Evolutionary conservation across 2,329 filamentous ascomycete genomes (phyloP), one percentile per base, ranked within the genome.

Genomic region (Neospermospora avenae): DNA sequence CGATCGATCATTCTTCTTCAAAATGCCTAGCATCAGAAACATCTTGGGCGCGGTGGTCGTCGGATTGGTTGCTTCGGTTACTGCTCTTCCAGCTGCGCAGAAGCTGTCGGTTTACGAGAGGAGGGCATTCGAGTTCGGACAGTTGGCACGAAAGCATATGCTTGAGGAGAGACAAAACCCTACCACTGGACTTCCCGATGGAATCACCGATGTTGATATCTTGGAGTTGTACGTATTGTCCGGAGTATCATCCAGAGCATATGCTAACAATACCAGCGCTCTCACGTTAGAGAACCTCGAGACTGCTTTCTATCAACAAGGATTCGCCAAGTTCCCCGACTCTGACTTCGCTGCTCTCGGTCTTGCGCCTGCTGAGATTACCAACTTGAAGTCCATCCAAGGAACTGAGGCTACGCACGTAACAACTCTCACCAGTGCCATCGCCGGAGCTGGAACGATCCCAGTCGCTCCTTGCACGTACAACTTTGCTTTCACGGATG

Each of bases 201-300:
- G 70, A n/a, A 65, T 82, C 64, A 76, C 73, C 31, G 80, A 82
- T 72, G 69, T 78, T 41, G 79, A 81, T 69, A 80, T 82, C 63
- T 75, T 82, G 48, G 77, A 81, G 74, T 82, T 81, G 80, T 82
- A 72, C 69, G 78, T 71, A 18, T 39, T 16, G 24, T 10, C 18
- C 31, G 16, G 22, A 24, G 4, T 34, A 8, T 8, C 13, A 22
- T 37, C 62, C 67, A 58, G 6, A 13, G n/a, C 13, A 18, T 31
- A 3, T 55, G 59, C 55, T 58, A 63, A 62, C 25, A 22, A 5
- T 35, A 13, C 28, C 64, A 88, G 85, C 71, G 88, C 88, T 63
- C 77, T 90, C 58, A 90, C 88, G 5, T 80, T 90, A 48, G 89
- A 92, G 75, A 86, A 88, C 75, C 86, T 91, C 69, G 89, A 91